phyloP scores from a whole-genome alignment of 371 early-diverging fungal genomes.

The Blakeslea trispora region DNA sequence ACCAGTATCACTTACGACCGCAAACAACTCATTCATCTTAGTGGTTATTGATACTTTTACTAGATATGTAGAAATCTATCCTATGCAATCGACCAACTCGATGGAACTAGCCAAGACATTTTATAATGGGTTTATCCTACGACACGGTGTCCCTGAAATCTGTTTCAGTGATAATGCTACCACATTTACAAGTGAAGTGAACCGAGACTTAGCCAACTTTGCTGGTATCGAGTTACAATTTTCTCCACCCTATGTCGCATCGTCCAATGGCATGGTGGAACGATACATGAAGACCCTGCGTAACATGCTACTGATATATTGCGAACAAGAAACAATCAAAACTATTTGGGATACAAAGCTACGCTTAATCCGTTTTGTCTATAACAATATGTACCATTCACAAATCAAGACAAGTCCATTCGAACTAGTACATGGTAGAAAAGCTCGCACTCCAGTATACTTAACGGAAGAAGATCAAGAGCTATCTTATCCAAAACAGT shows the following conservation, averaged over 20 bases:
- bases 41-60: not conserved
- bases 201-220: not conserved
- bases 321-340: not conserved
- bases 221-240: not conserved
- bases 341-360: not conserved
- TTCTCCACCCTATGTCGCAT: not conserved
- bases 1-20: too few species aligned
- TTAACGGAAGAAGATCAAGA: not conserved
- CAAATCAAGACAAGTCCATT: slow-evolving; percentile 1
- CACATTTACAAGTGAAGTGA: not conserved
- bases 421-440: not conserved
- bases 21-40: too few species aligned
- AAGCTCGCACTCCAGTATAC: not conserved
- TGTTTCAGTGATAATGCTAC: not conserved
- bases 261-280: slow-evolving; percentile 7
- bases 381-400: slow-evolving; percentile 1
- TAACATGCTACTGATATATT: not conserved
- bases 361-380: not conserved
- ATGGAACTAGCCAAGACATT: not conserved
- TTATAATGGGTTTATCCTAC: not conserved
- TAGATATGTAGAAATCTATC: not conserved
- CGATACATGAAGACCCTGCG: not conserved
- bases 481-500: not conserved
- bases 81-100: not conserved
- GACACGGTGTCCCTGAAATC: not conserved